Evolutionary conservation across 495 filamentous ascomycete species (phyloP).

Genomic region (Penicillium salamii): DNA sequence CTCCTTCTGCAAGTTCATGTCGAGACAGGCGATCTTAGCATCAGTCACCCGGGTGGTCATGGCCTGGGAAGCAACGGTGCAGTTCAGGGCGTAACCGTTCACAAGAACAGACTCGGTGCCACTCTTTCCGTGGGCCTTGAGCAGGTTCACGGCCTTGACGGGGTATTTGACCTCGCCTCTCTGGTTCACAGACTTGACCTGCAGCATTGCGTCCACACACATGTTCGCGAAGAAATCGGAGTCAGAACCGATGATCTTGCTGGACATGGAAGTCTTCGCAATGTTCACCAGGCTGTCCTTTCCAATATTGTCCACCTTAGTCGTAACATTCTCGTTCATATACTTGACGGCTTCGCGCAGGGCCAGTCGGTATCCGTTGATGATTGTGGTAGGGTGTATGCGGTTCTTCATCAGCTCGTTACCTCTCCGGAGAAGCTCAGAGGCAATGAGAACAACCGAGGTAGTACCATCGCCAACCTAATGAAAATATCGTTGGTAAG

Average conservation of each 20-base stretch:
- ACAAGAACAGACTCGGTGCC: constrained; percentile 85
- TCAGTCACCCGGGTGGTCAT: constrained; percentile 93
- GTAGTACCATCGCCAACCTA: constrained; percentile 95
- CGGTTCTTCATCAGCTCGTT: constrained; percentile 99
- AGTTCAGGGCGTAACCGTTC: constrained; percentile 97
- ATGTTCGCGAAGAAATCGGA: constrained; percentile 97
- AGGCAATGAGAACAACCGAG: constrained; percentile 94
- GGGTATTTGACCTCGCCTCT: constrained; percentile 91
- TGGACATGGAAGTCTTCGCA: constrained; percentile 98
- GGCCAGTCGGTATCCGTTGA: constrained; percentile 94
- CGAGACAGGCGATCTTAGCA: constrained; percentile 94
- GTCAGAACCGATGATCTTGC: constrained; percentile 96
- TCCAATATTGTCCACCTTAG: constrained; percentile 87
- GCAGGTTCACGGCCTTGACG: constrained; percentile 97
- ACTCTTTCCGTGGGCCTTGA: constrained; percentile 97
- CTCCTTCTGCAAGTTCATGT: constrained; percentile 98
- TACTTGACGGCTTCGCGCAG: constrained; percentile 96
- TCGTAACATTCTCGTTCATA: constrained; percentile 96
- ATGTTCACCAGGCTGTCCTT: constrained; percentile 90
- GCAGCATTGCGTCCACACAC: constrained; percentile 93
- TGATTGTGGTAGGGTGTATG: constrained; percentile 99
- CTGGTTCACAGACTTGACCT: constrained; percentile 90
- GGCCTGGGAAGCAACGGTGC: constrained; percentile 95
- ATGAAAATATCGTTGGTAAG: constrained; percentile 11
- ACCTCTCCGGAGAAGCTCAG: constrained; percentile 87